phyloP scores from a whole-genome alignment of 2,329 filamentous ascomycete genomes.

The Chaetomium sp. region DNA sequence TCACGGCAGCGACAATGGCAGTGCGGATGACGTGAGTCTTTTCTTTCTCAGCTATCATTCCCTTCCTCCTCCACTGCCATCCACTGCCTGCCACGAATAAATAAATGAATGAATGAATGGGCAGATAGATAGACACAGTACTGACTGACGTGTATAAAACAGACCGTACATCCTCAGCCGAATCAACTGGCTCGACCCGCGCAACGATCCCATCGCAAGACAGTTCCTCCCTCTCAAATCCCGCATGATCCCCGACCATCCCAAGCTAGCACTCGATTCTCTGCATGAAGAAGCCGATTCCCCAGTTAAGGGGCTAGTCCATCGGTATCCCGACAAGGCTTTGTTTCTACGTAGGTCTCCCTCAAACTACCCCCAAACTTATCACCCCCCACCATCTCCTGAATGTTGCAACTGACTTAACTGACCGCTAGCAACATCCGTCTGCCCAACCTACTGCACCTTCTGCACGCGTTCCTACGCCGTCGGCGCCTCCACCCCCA shows the following conservation, averaged over 20 bases:
- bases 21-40: constrained; percentile 46
- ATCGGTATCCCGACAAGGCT: constrained; percentile 58
- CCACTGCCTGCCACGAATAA: too few relatives aligned
- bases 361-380: too few relatives aligned
- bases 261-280: constrained; percentile 48
- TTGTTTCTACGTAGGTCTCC: constrained; percentile 51
- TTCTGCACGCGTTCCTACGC: constrained; percentile 57
- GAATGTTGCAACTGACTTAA: too few relatives aligned
- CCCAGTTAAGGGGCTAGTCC: constrained; percentile 51
- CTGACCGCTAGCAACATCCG: constrained; percentile 51
- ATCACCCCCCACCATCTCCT: too few relatives aligned
- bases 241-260: constrained; percentile 47
- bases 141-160: neutral
- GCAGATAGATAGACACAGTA: neutral
- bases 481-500: constrained; percentile 49
- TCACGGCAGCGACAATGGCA: constrained; percentile 51
- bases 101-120: too few relatives aligned
- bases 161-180: constrained; percentile 53
- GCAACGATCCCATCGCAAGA: constrained; percentile 52
- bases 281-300: constrained; percentile 51
- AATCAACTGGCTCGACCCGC: constrained; percentile 52
- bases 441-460: constrained; percentile 57
- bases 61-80: too few relatives aligned
- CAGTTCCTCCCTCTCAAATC: constrained; percentile 56
- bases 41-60: too few relatives aligned